Conservation (phyloP, 1,139 yeast genomes). For the Saccharomyces hybrid region DNA sequence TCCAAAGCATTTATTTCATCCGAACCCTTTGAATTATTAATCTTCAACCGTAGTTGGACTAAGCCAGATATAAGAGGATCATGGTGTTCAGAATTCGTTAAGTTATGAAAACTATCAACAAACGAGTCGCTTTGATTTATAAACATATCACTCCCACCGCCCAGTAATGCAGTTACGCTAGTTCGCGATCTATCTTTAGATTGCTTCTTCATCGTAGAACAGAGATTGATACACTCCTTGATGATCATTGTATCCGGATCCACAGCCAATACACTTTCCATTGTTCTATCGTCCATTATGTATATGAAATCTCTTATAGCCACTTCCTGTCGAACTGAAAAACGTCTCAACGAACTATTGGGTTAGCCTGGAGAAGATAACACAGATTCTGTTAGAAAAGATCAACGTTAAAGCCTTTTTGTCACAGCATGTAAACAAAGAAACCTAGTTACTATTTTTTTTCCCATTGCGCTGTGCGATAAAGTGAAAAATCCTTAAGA, state of each 20-base stretch:
- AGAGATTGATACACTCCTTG: constrained; percentile 49
- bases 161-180: constrained; percentile 81
- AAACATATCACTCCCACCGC: constrained; percentile 41
- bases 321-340: background rate
- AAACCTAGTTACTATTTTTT: background rate
- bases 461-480: background rate
- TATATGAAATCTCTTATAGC: background rate
- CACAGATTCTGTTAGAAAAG: background rate
- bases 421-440: background rate
- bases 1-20: constrained; percentile 59
- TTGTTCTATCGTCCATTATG: background rate
- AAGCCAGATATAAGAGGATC: constrained; percentile 72
- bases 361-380: background rate
- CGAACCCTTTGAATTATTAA: constrained; percentile 48
- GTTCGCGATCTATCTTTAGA: constrained; percentile 37
- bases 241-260: constrained; percentile 50
- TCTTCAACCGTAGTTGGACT: constrained; percentile 61
- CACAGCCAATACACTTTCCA: constrained; percentile 24
- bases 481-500: background rate
- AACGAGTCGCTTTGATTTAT: constrained; percentile 26
- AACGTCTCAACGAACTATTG: background rate
- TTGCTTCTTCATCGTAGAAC: constrained; percentile 48
- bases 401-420: background rate
- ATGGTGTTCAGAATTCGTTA: constrained; percentile 27
- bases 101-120: constrained; percentile 27